Conservation (phyloP, 139 green algal genomes). For the Tetratostichococcus sp. region DNA sequence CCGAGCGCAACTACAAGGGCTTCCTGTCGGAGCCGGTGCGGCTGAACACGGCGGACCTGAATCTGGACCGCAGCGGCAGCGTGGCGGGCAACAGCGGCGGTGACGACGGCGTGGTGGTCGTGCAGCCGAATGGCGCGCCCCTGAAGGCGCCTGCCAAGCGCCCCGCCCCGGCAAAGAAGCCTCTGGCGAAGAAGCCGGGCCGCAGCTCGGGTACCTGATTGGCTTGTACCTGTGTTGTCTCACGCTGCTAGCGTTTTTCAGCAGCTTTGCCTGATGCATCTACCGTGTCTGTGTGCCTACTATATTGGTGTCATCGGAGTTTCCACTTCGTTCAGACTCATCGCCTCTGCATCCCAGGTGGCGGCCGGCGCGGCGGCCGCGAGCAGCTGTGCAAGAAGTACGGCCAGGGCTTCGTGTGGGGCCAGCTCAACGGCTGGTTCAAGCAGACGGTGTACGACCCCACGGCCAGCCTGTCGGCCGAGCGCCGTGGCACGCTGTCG, state of each 20-base stretch:
- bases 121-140: not conserved
- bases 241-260: too few relatives aligned
- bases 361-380: not conserved
- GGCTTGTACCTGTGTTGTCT: too few relatives aligned
- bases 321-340: too few relatives aligned
- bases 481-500: constrained; percentile 75
- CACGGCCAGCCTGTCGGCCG: constrained; percentile 69
- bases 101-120: constrained; percentile 18
- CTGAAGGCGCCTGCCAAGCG: too few relatives aligned
- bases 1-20: constrained; percentile 56
- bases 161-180: too few relatives aligned
- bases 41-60: constrained; percentile 48
- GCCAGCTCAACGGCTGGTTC: constrained; percentile 81
- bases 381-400: constrained; percentile 68
- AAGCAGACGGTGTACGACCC: constrained; percentile 92
- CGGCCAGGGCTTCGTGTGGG: constrained; percentile 75
- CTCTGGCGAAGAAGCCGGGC: not conserved
- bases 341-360: not conserved
- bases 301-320: too few relatives aligned
- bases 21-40: constrained; percentile 54
- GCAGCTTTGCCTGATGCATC: too few relatives aligned
- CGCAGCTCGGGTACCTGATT: not conserved
- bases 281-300: too few relatives aligned
- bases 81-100: not conserved
- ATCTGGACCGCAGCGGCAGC: constrained; percentile 25